Evolutionary conservation across 1,284 basidiomycete species (phyloP).

Genomic region (Cystobasidiaceae sp.): DNA sequence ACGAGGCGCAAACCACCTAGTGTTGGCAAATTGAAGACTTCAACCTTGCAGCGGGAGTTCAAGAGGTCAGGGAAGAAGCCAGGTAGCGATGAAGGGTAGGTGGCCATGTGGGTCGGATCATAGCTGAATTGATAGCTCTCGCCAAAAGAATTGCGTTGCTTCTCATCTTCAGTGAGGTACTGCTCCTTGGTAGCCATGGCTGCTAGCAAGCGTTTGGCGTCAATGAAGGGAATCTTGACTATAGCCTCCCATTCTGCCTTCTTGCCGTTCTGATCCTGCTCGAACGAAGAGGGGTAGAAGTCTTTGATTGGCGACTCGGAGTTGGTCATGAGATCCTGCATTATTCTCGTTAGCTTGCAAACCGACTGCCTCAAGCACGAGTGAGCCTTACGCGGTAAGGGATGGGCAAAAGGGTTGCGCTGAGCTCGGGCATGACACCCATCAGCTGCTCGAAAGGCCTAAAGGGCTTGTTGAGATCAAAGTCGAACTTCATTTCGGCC

Average conservation of each 20-base stretch:
- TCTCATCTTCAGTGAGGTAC: conserved; percentile 71
- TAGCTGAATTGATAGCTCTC: conserved; percentile 74
- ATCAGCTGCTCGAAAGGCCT: conserved; percentile 94
- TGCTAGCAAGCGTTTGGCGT: conserved; percentile 68
- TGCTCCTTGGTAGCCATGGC: conserved; percentile 81
- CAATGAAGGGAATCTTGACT: conserved; percentile 98
- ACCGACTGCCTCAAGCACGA: too few relatives aligned
- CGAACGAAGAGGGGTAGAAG: conserved; percentile 90
- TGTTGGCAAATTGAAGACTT: conserved; percentile 78
- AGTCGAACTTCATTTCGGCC: conserved; percentile 73
- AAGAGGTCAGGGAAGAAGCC: conserved; percentile 91
- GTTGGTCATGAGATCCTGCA: conserved; percentile 78
- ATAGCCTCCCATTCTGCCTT: conserved; percentile 98
- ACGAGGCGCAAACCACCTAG: conserved; percentile 80
- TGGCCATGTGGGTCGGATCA: conserved; percentile 58
- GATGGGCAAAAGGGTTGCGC: conserved; percentile 75
- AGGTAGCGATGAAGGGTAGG: conserved; percentile 83
- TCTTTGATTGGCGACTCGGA: conserved; percentile 81
- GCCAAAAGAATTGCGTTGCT: conserved; percentile 68
- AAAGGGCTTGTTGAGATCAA: conserved; percentile 84
- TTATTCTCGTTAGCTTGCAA: too few relatives aligned
- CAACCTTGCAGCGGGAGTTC: conserved; percentile 71
- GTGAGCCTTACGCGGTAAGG: conserved; percentile 77
- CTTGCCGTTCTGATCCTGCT: conserved; percentile 93
- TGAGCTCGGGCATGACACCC: conserved; percentile 91